Evolutionary conservation across 75 land plant species (phyloP), one percentile per base, ranked within the genome.

Genomic region (Larix kaempferi): DNA sequence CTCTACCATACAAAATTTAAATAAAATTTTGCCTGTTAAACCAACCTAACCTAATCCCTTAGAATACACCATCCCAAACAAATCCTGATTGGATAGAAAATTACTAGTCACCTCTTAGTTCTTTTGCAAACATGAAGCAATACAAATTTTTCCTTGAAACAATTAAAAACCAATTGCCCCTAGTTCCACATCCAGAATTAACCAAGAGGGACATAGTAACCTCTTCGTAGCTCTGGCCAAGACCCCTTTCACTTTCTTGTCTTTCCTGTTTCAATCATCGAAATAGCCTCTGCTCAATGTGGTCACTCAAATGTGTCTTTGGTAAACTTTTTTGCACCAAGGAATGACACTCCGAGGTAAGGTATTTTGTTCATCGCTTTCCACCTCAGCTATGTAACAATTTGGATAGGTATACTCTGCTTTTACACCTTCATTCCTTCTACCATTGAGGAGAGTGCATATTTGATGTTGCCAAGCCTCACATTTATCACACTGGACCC

Each of bases 401-500:
- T 89, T 84, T 7, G 98, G 98, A 78, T 98, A 96, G 61, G 91
- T 96, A 76, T 96, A 96, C 73, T 94, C 99, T 77, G 93, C 94
- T 17, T 49, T 11, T 62, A 93, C 99, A 73, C 92, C 90, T 83
- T 96, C 99, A 87, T 92, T 94, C 66, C 95, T 92, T 25, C 93
- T 81, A 49, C 89, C 92, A 84, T 96, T 96, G 75, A 96, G 94
- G 35, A 96, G 85, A 23, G 99, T 91, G 88, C 99, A 96, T 26
- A 94, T 88, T 86, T 94, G 98, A 79, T 96, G 99, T 75, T 96
- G 97, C 98, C 93, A 94, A 74, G 86, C 85, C 78, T 96, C 88
- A 86, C 99, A 96, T 78, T 94, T 94, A 75, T 92, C 95, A 78
- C 99, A 96, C 85, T 94, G 93, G 33, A 94, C 98, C 99, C 99